These are phyloP conservation scores for Tillandsia leiboldiana DNA, from an alignment of 176 grass and related monocot species.

Conservation along the genomic window DNA sequence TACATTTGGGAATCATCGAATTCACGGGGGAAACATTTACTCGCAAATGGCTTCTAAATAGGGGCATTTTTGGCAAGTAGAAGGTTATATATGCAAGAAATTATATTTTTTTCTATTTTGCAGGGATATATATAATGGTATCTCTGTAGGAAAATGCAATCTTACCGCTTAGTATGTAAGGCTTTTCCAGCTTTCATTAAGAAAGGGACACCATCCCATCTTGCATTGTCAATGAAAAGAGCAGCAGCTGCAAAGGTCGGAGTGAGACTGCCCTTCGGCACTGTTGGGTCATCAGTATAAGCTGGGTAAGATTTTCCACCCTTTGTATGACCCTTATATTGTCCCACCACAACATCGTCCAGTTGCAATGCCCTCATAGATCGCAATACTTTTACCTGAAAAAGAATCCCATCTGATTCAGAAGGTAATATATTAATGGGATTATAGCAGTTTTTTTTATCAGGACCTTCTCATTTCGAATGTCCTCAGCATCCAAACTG, in stretches of 20 bases:
- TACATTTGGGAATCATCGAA: too few relatives aligned
- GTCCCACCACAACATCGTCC: slow-evolving; percentile 81
- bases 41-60: too few relatives aligned
- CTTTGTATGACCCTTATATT: slow-evolving; percentile 78
- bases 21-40: too few relatives aligned
- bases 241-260: slow-evolving; percentile 87
- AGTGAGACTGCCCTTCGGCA: slow-evolving; percentile 68
- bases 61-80: too few relatives aligned
- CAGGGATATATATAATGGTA: neutral
- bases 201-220: slow-evolving; percentile 94
- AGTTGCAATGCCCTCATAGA: slow-evolving; percentile 70
- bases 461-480: slow-evolving; percentile 87
- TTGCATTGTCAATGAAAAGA: slow-evolving; percentile 91
- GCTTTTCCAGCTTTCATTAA: slow-evolving; percentile 95
- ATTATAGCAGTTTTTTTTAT: neutral
- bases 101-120: too few relatives aligned
- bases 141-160: neutral
- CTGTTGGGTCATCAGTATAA: slow-evolving; percentile 70
- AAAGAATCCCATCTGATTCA: neutral
- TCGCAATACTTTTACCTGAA: slow-evolving; percentile 71
- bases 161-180: slow-evolving; percentile 46
- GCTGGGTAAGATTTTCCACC: slow-evolving; percentile 50
- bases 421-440: neutral
- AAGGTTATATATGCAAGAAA: too few relatives aligned
- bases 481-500: slow-evolving; percentile 81